These are phyloP conservation scores for Rhodotorula sp. DNA, from an alignment of 1,284 basidiomycete genomes.

Conservation along the genomic window DNA sequence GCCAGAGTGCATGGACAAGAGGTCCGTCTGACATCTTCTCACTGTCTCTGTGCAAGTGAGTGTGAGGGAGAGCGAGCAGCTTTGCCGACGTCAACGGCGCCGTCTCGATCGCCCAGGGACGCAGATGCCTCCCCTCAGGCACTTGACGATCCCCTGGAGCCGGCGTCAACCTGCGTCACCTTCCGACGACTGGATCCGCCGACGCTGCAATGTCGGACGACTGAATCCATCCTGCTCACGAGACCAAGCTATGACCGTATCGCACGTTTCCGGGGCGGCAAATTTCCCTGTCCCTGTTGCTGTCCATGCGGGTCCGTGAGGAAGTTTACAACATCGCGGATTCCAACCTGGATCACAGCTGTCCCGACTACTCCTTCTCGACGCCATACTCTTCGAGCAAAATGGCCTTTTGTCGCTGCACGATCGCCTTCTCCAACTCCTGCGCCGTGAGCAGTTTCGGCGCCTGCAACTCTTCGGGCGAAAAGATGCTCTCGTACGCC, in stretches of 20 bases:
- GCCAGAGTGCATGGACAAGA: neutral
- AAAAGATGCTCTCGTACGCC: slow-evolving; percentile 69
- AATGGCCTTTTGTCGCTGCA: slow-evolving; percentile 75
- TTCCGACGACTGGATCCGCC: too few relatives aligned
- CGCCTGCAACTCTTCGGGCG: slow-evolving; percentile 66
- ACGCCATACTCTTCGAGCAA: slow-evolving; percentile 71
- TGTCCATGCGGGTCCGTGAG: too few relatives aligned
- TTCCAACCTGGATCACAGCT: too few relatives aligned
- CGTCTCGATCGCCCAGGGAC: neutral
- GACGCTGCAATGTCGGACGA: too few relatives aligned
- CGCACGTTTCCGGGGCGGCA: too few relatives aligned
- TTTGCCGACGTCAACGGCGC: neutral
- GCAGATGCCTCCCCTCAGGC: neutral
- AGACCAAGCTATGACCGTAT: too few relatives aligned
- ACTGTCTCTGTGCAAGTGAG: too few relatives aligned
- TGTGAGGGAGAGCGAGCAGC: neutral
- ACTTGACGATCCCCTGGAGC: too few relatives aligned
- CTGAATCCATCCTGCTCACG: too few relatives aligned
- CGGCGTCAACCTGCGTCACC: too few relatives aligned
- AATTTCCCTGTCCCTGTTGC: too few relatives aligned
- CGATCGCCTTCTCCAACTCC: slow-evolving; percentile 75
- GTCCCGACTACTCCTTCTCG: neutral
- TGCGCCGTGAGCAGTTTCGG: slow-evolving; percentile 70
- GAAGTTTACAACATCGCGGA: too few relatives aligned
- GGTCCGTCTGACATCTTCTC: neutral